Evolutionary conservation across 306 rosid species (phyloP).

Genomic region (Macrotyloma uniflorum): DNA sequence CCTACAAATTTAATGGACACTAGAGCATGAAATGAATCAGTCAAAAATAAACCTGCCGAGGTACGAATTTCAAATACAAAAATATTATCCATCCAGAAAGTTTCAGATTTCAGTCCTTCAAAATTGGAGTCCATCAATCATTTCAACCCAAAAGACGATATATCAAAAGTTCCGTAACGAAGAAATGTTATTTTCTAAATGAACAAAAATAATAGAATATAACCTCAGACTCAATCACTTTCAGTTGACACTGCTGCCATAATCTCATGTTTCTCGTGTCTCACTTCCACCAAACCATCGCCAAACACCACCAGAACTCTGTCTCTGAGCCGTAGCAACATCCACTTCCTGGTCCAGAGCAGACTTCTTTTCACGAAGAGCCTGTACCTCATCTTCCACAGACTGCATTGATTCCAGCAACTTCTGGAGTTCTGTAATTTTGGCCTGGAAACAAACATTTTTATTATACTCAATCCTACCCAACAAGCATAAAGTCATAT

Average conservation of each 20-base stretch:
- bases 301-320: slow-evolving; percentile 91
- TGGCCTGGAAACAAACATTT: slow-evolving; percentile 66
- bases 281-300: slow-evolving; percentile 68
- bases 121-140: slow-evolving; percentile 39
- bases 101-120: slow-evolving; percentile 35
- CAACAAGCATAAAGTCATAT: not conserved
- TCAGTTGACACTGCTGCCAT: slow-evolving; percentile 17
- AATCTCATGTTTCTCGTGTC: slow-evolving; percentile 28
- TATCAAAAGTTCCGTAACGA: slow-evolving; percentile 31
- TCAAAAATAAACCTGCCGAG: slow-evolving; percentile 19
- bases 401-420: slow-evolving; percentile 75
- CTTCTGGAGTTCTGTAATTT: slow-evolving; percentile 80
- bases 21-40: slow-evolving; percentile 25
- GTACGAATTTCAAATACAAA: slow-evolving; percentile 30
- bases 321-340: slow-evolving; percentile 68
- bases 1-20: slow-evolving; percentile 27
- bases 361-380: slow-evolving; percentile 79
- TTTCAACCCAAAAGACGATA: slow-evolving; percentile 33
- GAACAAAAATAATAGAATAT: slow-evolving; percentile 19
- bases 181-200: slow-evolving; percentile 35
- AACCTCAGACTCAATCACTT: slow-evolving; percentile 30
- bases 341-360: slow-evolving; percentile 73
- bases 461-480: slow-evolving; percentile 12
- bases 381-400: slow-evolving; percentile 79
- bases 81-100: slow-evolving; percentile 35